Conservation (phyloP, 2,329 filamentous ascomycete genomes). For the Raffaelea deltoideospora region DNA sequence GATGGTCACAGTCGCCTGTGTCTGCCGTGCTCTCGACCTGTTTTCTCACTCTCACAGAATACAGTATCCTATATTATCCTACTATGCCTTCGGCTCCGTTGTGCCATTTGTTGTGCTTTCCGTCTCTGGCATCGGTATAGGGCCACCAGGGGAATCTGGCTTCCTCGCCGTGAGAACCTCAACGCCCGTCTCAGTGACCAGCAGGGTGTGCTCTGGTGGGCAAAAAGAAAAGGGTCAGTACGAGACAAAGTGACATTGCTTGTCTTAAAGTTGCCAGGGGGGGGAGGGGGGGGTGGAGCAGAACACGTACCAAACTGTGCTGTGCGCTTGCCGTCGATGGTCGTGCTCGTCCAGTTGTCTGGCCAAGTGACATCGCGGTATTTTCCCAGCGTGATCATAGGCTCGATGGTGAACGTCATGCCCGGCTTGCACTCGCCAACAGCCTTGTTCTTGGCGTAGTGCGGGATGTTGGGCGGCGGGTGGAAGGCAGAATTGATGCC, state of each 20-base stretch:
- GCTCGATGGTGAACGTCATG: slow-evolving; percentile 98
- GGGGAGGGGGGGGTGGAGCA: background rate
- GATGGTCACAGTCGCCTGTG: too few species aligned
- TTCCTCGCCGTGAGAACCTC: slow-evolving; percentile 67
- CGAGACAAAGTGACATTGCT: background rate
- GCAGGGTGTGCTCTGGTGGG: slow-evolving; percentile 55
- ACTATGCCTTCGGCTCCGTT: too few species aligned
- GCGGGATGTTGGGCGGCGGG: slow-evolving; percentile 81
- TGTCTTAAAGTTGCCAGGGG: background rate
- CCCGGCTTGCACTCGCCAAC: slow-evolving; percentile 86
- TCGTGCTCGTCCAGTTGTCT: slow-evolving; percentile 96
- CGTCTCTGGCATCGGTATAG: slow-evolving; percentile 44
- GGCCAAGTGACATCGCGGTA: slow-evolving; percentile 94
- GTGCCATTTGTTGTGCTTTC: too few species aligned
- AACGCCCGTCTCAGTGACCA: slow-evolving; percentile 73
- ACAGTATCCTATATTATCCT: too few species aligned
- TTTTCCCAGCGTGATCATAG: slow-evolving; percentile 89
- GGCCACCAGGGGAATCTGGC: slow-evolving; percentile 60
- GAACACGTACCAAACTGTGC: slow-evolving; percentile 76
- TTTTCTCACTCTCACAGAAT: too few species aligned
- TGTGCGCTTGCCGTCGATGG: slow-evolving; percentile 73
- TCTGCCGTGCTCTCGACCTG: too few species aligned
- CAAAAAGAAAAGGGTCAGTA: slow-evolving; percentile 1
- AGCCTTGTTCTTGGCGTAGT: slow-evolving; percentile 98
- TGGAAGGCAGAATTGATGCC: slow-evolving; percentile 93